A percentile compares a stretch with the other conserved stretches of the same genome.
These are phyloP conservation scores for Magnusiomyces sp. DNA, from an alignment of 1,139 yeast species.

Conservation along the genomic window DNA sequence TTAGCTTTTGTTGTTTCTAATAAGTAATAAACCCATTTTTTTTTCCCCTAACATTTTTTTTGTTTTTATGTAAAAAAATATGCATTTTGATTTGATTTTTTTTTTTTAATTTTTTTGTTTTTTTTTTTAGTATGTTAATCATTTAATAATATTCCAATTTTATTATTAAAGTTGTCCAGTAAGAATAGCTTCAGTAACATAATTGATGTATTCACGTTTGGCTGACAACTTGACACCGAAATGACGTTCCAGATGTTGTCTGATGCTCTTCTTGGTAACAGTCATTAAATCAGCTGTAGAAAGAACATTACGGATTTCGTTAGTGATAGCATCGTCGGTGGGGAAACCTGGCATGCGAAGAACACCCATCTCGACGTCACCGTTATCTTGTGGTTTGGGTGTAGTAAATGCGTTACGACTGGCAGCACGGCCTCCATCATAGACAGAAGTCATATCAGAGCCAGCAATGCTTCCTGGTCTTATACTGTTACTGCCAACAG, in stretches of 20 bases:
- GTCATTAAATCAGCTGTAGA: constrained; percentile 34
- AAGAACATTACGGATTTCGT: constrained; percentile 32
- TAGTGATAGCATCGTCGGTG: constrained; percentile 32
- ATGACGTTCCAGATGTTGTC: constrained; percentile 31
- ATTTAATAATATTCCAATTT: no score
- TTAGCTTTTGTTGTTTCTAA: no score
- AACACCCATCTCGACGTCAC: constrained; percentile 22
- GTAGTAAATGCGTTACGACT: not conserved
- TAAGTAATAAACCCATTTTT: no score
- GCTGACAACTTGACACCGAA: constrained; percentile 30
- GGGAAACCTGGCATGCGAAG: constrained; percentile 23
- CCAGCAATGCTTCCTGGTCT: not conserved
- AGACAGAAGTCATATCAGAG: constrained; percentile 1
- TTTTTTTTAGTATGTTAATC: no score
- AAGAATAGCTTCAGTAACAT: constrained; percentile 34
- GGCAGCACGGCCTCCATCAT: not conserved
- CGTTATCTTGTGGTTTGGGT: constrained; percentile 1
- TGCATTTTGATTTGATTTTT: no score
- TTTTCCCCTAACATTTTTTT: no score
- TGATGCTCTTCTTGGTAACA: constrained; percentile 34
- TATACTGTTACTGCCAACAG: not conserved
- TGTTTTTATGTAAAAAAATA: no score
- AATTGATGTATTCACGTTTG: constrained; percentile 34
- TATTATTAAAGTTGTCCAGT: constrained; percentile 31
- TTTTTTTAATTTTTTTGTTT: no score